phyloP scores from a whole-genome alignment of 176 grass and related monocot species.

The Lolium multiflorum region DNA sequence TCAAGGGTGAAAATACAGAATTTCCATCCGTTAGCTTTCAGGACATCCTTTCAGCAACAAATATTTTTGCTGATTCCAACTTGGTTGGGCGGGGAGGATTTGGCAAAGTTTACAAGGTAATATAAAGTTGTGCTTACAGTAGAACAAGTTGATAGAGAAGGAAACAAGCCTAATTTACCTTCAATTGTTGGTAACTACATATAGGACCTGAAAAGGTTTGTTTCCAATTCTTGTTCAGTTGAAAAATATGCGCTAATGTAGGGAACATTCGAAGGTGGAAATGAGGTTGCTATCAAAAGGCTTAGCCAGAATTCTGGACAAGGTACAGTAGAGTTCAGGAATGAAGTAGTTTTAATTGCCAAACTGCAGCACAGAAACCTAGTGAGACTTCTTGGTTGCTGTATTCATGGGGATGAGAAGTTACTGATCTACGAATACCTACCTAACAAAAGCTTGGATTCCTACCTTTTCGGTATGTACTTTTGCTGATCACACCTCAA shows the following conservation, averaged over 20 bases:
- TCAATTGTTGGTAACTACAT: background rate
- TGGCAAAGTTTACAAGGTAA: constrained; percentile 67
- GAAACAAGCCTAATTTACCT: background rate
- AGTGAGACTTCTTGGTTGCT: constrained; percentile 48
- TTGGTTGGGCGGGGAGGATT: constrained; percentile 57
- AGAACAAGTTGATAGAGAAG: background rate
- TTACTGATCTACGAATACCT: constrained; percentile 45
- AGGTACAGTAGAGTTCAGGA: constrained; percentile 38
- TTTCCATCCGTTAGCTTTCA: constrained; percentile 37
- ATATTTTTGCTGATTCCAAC: constrained; percentile 44
- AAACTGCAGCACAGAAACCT: constrained; percentile 42
- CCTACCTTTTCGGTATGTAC: constrained; percentile 37
- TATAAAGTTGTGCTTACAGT: background rate
- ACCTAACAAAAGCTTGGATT: constrained; percentile 46
- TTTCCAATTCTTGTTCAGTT: background rate
- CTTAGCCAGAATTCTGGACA: constrained; percentile 45
- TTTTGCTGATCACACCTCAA: background rate
- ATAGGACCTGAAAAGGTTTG: background rate
- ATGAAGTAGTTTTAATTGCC: constrained; percentile 16
- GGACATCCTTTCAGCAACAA: constrained; percentile 36
- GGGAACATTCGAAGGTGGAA: constrained; percentile 19
- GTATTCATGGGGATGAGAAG: constrained; percentile 45
- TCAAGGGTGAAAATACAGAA: background rate
- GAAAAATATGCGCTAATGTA: background rate
- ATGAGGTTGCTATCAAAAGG: constrained; percentile 47